Conservation (phyloP, 164 flowering plant species). For the Houttuynia cordata region DNA sequence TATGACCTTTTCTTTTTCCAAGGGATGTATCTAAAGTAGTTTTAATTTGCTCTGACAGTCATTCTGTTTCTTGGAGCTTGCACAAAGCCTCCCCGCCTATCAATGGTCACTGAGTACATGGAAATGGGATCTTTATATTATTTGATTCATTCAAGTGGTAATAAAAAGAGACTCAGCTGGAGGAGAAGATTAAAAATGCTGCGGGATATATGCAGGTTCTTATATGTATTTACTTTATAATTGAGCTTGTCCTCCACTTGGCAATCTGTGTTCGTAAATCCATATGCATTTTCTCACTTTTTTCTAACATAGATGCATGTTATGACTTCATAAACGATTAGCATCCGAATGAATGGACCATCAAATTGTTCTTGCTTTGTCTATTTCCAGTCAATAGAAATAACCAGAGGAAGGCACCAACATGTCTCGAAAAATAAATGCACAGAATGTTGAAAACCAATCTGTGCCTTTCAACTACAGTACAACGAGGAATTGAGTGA, state of each 20-base stretch:
- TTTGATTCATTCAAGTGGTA: slow-evolving; percentile 83
- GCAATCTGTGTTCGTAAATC: no score
- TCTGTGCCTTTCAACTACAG: no score
- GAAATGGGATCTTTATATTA: slow-evolving; percentile 86
- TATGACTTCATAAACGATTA: not conserved
- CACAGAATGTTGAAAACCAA: no score
- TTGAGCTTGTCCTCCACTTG: no score
- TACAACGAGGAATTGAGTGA: no score
- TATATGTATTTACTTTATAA: not conserved
- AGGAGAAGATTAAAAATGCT: slow-evolving; percentile 77
- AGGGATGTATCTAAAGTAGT: no score
- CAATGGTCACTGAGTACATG: slow-evolving; percentile 97
- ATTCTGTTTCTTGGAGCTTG: slow-evolving; percentile 96
- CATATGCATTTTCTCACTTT: not conserved
- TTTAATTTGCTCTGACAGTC: slow-evolving; percentile 37
- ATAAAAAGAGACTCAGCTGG: slow-evolving; percentile 87
- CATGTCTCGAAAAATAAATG: no score
- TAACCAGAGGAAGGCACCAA: not conserved
- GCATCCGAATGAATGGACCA: not conserved
- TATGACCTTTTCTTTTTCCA: no score
- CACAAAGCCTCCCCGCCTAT: slow-evolving; percentile 80
- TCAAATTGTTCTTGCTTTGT: not conserved
- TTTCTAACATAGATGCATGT: not conserved
- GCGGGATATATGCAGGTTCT: slow-evolving; percentile 93
- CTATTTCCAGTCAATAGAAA: not conserved